Evolutionary conservation across 2,329 filamentous ascomycete species (phyloP).

Genomic region (Hysterium pulicare): DNA sequence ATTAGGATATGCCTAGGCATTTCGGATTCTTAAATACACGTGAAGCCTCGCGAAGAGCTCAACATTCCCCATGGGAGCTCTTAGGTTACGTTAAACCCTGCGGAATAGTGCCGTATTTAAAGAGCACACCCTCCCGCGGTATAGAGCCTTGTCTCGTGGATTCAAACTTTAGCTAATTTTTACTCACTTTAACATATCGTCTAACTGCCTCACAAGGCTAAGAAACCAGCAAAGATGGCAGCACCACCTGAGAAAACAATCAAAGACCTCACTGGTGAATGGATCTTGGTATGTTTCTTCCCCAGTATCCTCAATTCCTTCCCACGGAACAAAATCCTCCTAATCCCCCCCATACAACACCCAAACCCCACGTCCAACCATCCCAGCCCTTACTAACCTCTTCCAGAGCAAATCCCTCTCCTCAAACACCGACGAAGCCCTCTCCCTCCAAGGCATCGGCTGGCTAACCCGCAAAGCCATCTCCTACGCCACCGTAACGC

Average conservation of each 20-base stretch:
- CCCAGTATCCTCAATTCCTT: neutral
- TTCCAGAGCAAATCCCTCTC: slow-evolving; percentile 71
- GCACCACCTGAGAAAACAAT: slow-evolving; percentile 33
- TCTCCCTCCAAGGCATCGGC: slow-evolving; percentile 56
- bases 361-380: slow-evolving; percentile 3
- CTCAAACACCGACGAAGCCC: slow-evolving; percentile 63
- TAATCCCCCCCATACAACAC: neutral
- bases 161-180: too few species aligned
- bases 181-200: too few species aligned
- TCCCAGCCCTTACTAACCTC: slow-evolving; percentile 1
- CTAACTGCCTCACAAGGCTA: too few species aligned
- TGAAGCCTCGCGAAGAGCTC: too few species aligned
- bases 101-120: too few species aligned
- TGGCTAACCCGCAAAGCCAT: slow-evolving; percentile 73
- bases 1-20: too few species aligned
- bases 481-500: slow-evolving; percentile 63
- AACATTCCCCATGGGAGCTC: too few species aligned
- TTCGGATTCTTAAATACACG: too few species aligned
- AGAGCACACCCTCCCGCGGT: too few species aligned
- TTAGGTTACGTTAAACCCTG: too few species aligned
- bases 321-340: neutral
- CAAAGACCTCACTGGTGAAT: slow-evolving; percentile 37
- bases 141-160: too few species aligned
- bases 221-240: slow-evolving; percentile 26
- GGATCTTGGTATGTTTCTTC: slow-evolving; percentile 30